Evolutionary conservation across 202 grass and related monocot genomes (phyloP).

Genomic region (Sporobolus alterniflorus): DNA sequence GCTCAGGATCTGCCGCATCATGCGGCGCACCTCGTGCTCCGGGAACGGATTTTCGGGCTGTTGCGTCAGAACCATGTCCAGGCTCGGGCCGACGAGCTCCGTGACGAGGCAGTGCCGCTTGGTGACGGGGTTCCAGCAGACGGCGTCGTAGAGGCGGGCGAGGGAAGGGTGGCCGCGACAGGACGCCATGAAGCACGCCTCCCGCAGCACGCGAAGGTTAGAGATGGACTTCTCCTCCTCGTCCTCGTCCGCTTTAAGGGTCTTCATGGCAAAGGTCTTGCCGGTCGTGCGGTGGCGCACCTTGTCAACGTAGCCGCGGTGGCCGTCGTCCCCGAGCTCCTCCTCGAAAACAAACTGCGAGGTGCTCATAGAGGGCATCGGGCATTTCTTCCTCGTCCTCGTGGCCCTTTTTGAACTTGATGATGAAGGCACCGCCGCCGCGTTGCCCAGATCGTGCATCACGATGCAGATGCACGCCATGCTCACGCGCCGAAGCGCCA

Average conservation of each 20-base stretch:
- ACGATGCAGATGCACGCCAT: neutral
- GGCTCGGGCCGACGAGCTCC: neutral
- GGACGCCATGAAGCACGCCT: neutral
- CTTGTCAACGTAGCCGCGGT: neutral
- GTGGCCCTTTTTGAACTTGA: neutral
- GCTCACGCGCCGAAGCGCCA: neutral
- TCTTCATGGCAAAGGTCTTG: neutral
- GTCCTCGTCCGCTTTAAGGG: neutral
- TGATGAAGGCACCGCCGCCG: too few relatives aligned
- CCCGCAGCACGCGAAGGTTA: neutral
- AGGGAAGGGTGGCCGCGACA: neutral
- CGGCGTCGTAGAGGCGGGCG: neutral
- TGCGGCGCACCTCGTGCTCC: neutral
- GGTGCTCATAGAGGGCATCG: neutral
- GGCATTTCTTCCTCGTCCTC: neutral
- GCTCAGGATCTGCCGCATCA: neutral
- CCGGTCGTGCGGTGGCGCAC: neutral
- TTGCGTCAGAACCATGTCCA: neutral
- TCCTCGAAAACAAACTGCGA: neutral
- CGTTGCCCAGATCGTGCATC: neutral
- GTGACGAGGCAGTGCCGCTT: neutral
- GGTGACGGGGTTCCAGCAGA: neutral
- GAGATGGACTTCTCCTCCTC: neutral
- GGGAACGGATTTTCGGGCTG: too few relatives aligned
- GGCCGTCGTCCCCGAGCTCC: neutral